Evolutionary conservation across 345 rosid species (phyloP).

Genomic region (Populus ilicifolia): DNA sequence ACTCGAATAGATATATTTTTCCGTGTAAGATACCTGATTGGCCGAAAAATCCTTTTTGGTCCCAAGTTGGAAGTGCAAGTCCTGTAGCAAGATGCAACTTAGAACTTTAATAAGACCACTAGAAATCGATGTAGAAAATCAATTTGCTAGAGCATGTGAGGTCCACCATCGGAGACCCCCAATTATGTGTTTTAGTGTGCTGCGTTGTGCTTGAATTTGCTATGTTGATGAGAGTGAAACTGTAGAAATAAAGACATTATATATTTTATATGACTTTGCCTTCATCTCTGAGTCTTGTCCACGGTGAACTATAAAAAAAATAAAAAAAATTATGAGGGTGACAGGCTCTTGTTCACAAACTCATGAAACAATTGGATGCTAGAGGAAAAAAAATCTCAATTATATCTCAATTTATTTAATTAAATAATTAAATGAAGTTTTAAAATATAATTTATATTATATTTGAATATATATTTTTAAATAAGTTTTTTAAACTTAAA

Average conservation of each 20-base stretch:
- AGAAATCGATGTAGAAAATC: conserved; percentile 12
- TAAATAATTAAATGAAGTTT: too few species aligned
- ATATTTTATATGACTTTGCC: too few species aligned
- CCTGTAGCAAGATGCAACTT: conserved; percentile 2
- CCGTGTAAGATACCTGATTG: neutral
- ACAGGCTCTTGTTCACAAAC: too few species aligned
- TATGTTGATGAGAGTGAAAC: neutral
- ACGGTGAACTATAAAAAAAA: neutral
- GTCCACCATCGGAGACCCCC: neutral
- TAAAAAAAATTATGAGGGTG: too few species aligned
- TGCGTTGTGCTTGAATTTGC: conserved; percentile 14
- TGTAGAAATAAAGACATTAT: neutral
- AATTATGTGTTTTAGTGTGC: conserved; percentile 6
- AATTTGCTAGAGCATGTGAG: neutral
- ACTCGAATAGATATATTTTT: neutral
- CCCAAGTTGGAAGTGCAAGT: neutral
- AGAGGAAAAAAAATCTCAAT: too few species aligned
- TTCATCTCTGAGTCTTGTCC: neutral
- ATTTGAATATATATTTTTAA: too few species aligned
- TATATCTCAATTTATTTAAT: too few species aligned
- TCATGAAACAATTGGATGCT: too few species aligned
- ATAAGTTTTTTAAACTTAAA: too few species aligned
- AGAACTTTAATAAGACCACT: conserved; percentile 12
- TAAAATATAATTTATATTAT: too few species aligned
- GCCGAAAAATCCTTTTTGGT: neutral